phyloP scores from a whole-genome alignment of 176 grass and related monocot species.

The Eragrostis curvula region DNA sequence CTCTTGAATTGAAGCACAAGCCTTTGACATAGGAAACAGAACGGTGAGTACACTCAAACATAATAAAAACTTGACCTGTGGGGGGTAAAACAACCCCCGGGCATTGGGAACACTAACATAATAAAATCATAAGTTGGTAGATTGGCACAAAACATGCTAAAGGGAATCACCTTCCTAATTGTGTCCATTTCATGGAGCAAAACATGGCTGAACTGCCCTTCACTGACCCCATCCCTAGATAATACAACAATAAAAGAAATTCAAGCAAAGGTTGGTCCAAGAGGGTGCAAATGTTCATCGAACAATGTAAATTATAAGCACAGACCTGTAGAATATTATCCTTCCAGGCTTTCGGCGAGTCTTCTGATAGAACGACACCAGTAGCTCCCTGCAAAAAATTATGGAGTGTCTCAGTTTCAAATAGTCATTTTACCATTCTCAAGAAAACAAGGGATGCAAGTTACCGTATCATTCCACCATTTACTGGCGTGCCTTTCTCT shows the following conservation, averaged over 20 bases:
- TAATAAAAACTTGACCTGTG: too few relatives aligned
- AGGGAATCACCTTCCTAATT: constrained; percentile 60
- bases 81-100: too few relatives aligned
- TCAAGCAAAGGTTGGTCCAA: neutral
- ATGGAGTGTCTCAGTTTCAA: constrained; percentile 24
- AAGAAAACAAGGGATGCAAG: neutral
- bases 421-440: neutral
- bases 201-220: constrained; percentile 75
- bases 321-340: constrained; percentile 95
- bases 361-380: constrained; percentile 43
- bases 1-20: constrained; percentile 55
- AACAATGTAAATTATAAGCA: constrained; percentile 4
- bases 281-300: too few relatives aligned
- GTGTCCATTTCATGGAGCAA: constrained; percentile 64
- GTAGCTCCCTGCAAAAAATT: constrained; percentile 57
- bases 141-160: neutral
- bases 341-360: constrained; percentile 35
- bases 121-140: neutral
- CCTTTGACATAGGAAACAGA: constrained; percentile 47
- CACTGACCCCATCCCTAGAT: constrained; percentile 81
- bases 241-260: neutral
- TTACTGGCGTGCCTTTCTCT: constrained; percentile 9
- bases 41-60: neutral
- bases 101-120: too few relatives aligned
- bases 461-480: constrained; percentile 78